These are phyloP conservation scores for Lodderomyces parapsilosis DNA, from an alignment of 1,139 yeast species.

Conservation along the genomic window DNA sequence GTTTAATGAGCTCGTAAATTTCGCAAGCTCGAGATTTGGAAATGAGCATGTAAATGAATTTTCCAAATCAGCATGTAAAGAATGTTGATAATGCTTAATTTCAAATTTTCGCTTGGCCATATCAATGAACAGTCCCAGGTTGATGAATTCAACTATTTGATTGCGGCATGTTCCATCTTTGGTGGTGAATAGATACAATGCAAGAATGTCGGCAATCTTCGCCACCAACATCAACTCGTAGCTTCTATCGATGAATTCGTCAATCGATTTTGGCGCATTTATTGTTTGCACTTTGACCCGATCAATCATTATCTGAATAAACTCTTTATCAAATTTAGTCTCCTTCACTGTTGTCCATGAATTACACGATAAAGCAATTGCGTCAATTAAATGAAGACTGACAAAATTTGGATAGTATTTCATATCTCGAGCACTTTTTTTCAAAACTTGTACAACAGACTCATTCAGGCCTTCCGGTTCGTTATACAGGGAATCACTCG, in stretches of 20 bases:
- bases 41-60: slow-evolving; percentile 45
- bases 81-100: slow-evolving; percentile 31
- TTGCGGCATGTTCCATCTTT: slow-evolving; percentile 38
- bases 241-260: slow-evolving; percentile 41
- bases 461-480: slow-evolving; percentile 11
- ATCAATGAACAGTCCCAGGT: slow-evolving; percentile 33
- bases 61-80: slow-evolving; percentile 36
- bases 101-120: slow-evolving; percentile 30
- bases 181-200: slow-evolving; percentile 67
- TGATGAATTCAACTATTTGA: slow-evolving; percentile 45
- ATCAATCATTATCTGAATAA: slow-evolving; percentile 50
- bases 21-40: slow-evolving; percentile 46
- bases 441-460: slow-evolving; percentile 57
- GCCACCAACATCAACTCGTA: slow-evolving; percentile 61
- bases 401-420: slow-evolving; percentile 58
- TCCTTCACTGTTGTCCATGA: slow-evolving; percentile 66
- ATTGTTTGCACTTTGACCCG: slow-evolving; percentile 26
- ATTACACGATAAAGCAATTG: slow-evolving; percentile 63
- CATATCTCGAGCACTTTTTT: slow-evolving; percentile 53
- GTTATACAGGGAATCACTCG: not conserved
- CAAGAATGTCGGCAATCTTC: slow-evolving; percentile 71
- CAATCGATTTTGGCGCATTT: slow-evolving; percentile 22
- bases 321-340: slow-evolving; percentile 46
- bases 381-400: slow-evolving; percentile 59
- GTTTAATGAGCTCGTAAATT: slow-evolving; percentile 50